These are phyloP conservation scores for Solanum chmielewskii DNA, from an alignment of 257 asterid genomes.

Conservation along the genomic window DNA sequence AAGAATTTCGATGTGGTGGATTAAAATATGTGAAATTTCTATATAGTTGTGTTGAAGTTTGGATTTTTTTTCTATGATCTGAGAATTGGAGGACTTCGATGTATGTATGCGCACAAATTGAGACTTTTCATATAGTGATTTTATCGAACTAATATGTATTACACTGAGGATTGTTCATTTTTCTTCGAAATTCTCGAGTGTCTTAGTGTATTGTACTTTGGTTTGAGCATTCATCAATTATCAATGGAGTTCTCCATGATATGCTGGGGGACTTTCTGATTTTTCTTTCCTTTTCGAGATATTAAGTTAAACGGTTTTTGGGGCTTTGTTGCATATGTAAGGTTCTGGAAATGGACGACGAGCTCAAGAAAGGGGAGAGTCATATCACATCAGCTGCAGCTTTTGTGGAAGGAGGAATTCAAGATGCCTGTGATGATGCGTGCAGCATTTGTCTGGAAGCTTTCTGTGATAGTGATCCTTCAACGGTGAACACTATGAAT, in stretches of 20 bases:
- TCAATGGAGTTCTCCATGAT: neutral
- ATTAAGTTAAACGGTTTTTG: neutral
- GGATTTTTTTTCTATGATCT: neutral
- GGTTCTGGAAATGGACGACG: conserved; percentile 38
- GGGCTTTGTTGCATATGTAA: neutral
- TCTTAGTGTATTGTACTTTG: neutral
- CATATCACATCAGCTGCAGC: conserved; percentile 77
- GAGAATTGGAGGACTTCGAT: neutral
- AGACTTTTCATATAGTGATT: neutral
- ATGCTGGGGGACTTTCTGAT: neutral
- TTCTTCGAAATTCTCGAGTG: neutral
- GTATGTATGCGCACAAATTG: neutral
- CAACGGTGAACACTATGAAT: conserved; percentile 35
- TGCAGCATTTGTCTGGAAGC: conserved; percentile 97
- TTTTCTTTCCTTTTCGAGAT: neutral
- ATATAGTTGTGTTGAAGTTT: neutral
- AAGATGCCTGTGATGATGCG: conserved; percentile 85
- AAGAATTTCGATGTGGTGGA: neutral
- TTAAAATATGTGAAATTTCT: neutral
- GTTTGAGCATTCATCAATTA: neutral
- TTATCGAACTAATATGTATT: neutral
- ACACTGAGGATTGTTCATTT: neutral
- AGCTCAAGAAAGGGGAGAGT: conserved; percentile 35
- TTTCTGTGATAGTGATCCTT: conserved; percentile 73
- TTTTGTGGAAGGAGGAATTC: conserved; percentile 93